phyloP scores from a whole-genome alignment of 2,329 filamentous ascomycete species.

The Verticillium dahliae region DNA sequence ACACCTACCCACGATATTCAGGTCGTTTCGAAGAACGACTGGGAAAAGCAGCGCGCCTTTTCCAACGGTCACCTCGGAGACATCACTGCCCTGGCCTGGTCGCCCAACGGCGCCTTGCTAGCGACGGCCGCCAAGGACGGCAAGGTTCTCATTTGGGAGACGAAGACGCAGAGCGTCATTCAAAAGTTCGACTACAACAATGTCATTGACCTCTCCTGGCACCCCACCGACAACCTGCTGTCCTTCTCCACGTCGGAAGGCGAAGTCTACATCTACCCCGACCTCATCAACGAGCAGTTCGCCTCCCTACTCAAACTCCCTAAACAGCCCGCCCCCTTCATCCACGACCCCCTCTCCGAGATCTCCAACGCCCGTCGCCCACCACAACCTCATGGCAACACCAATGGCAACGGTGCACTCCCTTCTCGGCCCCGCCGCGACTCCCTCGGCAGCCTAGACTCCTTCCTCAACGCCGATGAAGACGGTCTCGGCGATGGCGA shows the following conservation, averaged over 20 bases:
- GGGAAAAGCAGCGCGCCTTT: constrained; percentile 80
- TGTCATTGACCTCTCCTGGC: constrained; percentile 84
- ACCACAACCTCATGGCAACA: constrained; percentile 25
- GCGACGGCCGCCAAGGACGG: constrained; percentile 63
- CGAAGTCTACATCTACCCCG: constrained; percentile 83
- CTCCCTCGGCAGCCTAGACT: constrained; percentile 74
- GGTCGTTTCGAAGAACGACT: constrained; percentile 81
- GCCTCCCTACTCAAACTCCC: constrained; percentile 48
- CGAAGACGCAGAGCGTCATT: constrained; percentile 76
- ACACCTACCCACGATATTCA: constrained; percentile 79
- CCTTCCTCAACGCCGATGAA: constrained; percentile 62
- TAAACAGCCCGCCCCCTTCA: constrained; percentile 74
- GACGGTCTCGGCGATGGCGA: constrained; percentile 47
- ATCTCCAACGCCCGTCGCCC: constrained; percentile 58
- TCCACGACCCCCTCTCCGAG: constrained; percentile 71
- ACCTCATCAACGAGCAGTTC: constrained; percentile 57
- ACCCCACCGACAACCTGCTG: constrained; percentile 78
- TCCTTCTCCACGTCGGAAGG: constrained; percentile 92
- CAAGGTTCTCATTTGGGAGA: constrained; percentile 79
- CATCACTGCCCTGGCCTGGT: constrained; percentile 86
- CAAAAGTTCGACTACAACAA: constrained; percentile 74
- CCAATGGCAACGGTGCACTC: constrained; percentile 3
- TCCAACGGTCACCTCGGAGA: constrained; percentile 73
- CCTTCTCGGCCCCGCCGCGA: constrained; percentile 41
- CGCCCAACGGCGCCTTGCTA: constrained; percentile 85